Conservation (phyloP, 2,329 filamentous ascomycete genomes). For the Sclerotinia minor region DNA sequence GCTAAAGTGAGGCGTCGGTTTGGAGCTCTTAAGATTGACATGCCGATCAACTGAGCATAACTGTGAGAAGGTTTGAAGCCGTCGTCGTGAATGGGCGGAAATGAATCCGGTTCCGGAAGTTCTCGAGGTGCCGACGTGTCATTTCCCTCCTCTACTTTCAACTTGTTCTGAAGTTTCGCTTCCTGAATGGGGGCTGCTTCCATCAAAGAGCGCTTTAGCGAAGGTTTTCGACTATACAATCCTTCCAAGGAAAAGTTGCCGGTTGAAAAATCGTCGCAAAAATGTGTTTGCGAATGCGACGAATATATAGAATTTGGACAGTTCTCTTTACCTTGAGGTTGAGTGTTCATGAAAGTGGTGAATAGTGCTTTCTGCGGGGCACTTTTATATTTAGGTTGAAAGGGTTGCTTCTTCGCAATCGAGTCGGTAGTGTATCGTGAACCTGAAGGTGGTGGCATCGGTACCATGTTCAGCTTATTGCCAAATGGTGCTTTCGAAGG, state of each 20-base stretch:
- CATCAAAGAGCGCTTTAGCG: conserved; percentile 63
- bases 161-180: conserved; percentile 67
- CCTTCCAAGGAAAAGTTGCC: conserved; percentile 53
- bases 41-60: conserved; percentile 92
- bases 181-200: conserved; percentile 75
- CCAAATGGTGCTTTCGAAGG: conserved; percentile 61
- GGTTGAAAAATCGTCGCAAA: conserved; percentile 29
- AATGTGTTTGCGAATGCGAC: conserved; percentile 49
- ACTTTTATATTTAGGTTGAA: conserved; percentile 58
- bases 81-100: conserved; percentile 79
- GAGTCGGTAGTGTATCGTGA: conserved; percentile 62
- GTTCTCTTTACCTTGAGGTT: conserved; percentile 56
- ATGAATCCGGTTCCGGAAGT: conserved; percentile 52
- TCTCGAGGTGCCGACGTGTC: conserved; percentile 40
- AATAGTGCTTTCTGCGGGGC: conserved; percentile 52
- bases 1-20: conserved; percentile 82
- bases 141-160: conserved; percentile 56
- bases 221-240: conserved; percentile 52
- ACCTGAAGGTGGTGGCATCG: conserved; percentile 64
- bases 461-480: conserved; percentile 65
- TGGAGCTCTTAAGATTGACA: conserved; percentile 89
- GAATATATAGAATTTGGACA: conserved; percentile 47
- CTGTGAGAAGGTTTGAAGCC: conserved; percentile 87
- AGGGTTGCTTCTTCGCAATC: conserved; percentile 63
- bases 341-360: conserved; percentile 44